Conservation (phyloP, 306 rosid genomes). For the Glycine tomentella region DNA sequence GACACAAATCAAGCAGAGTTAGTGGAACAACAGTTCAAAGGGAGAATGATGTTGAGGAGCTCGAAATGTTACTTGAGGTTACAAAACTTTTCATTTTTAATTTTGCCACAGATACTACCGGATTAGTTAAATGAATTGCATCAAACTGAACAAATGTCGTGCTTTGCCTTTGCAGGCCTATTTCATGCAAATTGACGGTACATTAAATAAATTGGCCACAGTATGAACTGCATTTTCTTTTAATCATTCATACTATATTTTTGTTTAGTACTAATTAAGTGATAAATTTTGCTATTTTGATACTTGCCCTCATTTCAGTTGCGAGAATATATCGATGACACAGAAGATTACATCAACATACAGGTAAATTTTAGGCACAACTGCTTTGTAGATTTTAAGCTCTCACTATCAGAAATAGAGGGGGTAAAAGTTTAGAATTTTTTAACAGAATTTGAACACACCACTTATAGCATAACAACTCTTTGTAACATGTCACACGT, state of each 20-base stretch:
- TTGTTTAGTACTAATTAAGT: background rate
- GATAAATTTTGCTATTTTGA: slow-evolving; percentile 8
- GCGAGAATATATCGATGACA: slow-evolving; percentile 84
- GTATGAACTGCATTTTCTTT: slow-evolving; percentile 52
- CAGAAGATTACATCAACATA: slow-evolving; percentile 89
- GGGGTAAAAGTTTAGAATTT: background rate
- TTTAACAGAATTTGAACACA: background rate
- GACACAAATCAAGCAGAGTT: slow-evolving; percentile 65
- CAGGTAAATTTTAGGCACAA: slow-evolving; percentile 59
- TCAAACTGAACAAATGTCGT: slow-evolving; percentile 27
- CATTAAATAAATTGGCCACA: slow-evolving; percentile 75
- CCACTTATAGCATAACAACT: slow-evolving; percentile 23
- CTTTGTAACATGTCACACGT: slow-evolving; percentile 20
- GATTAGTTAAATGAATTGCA: slow-evolving; percentile 21
- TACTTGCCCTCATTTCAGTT: slow-evolving; percentile 50
- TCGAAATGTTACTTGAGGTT: slow-evolving; percentile 91
- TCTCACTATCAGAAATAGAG: background rate
- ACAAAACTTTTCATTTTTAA: slow-evolving; percentile 4
- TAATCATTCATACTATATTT: slow-evolving; percentile 10
- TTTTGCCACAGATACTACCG: background rate
- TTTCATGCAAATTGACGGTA: slow-evolving; percentile 80
- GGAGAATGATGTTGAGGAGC: slow-evolving; percentile 81
- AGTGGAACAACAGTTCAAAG: slow-evolving; percentile 57
- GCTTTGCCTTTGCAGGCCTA: slow-evolving; percentile 71
- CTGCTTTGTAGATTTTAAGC: background rate